Percentiles rank a stretch among this genome's conserved stretches.
phyloP scores from a whole-genome alignment of 1,139 yeast genomes.

The Lodderomyces elongisporus region DNA sequence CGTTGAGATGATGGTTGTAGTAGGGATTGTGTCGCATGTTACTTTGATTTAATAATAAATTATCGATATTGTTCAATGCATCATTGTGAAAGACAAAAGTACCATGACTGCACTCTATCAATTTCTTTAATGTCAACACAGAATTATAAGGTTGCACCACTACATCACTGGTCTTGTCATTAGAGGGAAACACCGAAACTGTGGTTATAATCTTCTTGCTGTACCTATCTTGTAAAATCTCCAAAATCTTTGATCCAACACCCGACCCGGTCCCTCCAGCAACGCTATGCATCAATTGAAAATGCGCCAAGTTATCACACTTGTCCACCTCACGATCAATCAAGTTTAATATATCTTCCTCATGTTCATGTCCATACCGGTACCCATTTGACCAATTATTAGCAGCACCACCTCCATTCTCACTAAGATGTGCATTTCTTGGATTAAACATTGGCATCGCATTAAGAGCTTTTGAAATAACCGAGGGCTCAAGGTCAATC shows the following conservation, averaged over 20 bases:
- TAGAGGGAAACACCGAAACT: conserved; percentile 79
- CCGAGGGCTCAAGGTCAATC: conserved; percentile 89
- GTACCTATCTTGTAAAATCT: conserved; percentile 73
- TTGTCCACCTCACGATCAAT: conserved; percentile 88
- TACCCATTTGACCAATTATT: conserved; percentile 95
- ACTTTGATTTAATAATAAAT: conserved; percentile 33
- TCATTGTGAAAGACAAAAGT: conserved; percentile 87
- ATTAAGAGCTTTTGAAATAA: conserved; percentile 58
- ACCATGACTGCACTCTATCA: conserved; percentile 81
- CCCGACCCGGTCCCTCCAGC: conserved; percentile 99
- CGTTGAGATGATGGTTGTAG: not conserved
- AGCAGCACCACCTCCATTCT: conserved; percentile 88
- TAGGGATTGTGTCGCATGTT: not conserved
- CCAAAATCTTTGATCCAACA: conserved; percentile 78
- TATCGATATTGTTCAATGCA: conserved; percentile 66
- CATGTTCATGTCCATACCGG: conserved; percentile 62
- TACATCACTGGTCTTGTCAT: conserved; percentile 77
- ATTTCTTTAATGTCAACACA: conserved; percentile 69
- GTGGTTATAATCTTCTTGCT: conserved; percentile 79
- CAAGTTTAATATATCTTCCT: conserved; percentile 73
- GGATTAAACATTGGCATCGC: conserved; percentile 75
- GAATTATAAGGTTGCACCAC: conserved; percentile 97
- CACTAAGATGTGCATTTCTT: conserved; percentile 72
- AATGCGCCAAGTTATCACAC: conserved; percentile 85
- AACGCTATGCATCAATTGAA: conserved; percentile 89